These are phyloP conservation scores for Serendipita vermifera DNA, from an alignment of 768 basidiomycete species.

Conservation along the genomic window DNA sequence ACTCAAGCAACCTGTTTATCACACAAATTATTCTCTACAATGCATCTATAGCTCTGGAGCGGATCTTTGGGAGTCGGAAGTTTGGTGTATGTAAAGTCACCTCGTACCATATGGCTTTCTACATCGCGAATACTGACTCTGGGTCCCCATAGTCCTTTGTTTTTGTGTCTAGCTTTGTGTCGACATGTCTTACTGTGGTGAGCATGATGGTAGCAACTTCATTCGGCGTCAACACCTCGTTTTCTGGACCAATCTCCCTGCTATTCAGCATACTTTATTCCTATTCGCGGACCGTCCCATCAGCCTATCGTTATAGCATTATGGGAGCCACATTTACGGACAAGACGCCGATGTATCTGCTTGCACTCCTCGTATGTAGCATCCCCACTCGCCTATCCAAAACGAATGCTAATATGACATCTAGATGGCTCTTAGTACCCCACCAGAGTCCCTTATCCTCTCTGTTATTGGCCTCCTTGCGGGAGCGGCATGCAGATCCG, in stretches of 20 bases:
- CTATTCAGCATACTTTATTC: constrained; percentile 77
- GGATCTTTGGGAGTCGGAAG: constrained; percentile 77
- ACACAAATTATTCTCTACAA: constrained; percentile 62
- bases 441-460: constrained; percentile 52
- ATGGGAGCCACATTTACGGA: constrained; percentile 63
- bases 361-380: constrained; percentile 53
- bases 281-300: constrained; percentile 63
- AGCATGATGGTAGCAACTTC: constrained; percentile 52
- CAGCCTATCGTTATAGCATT: constrained; percentile 60
- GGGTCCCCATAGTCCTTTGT: constrained; percentile 49
- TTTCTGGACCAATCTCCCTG: constrained; percentile 61
- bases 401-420: constrained; percentile 13
- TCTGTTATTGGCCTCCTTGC: constrained; percentile 51
- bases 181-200: constrained; percentile 55
- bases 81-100: constrained; percentile 49
- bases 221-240: constrained; percentile 57
- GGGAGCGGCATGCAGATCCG: constrained; percentile 74
- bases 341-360: constrained; percentile 59
- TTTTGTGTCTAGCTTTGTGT: constrained; percentile 51
- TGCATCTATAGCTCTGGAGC: constrained; percentile 57
- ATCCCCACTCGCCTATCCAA: background rate
- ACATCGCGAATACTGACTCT: constrained; percentile 9
- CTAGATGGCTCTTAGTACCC: constrained; percentile 57
- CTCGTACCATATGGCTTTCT: constrained; percentile 12
- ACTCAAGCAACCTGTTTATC: constrained; percentile 75